phyloP scores from a whole-genome alignment of 1,284 basidiomycete genomes.

The Cronartium ribicola region DNA sequence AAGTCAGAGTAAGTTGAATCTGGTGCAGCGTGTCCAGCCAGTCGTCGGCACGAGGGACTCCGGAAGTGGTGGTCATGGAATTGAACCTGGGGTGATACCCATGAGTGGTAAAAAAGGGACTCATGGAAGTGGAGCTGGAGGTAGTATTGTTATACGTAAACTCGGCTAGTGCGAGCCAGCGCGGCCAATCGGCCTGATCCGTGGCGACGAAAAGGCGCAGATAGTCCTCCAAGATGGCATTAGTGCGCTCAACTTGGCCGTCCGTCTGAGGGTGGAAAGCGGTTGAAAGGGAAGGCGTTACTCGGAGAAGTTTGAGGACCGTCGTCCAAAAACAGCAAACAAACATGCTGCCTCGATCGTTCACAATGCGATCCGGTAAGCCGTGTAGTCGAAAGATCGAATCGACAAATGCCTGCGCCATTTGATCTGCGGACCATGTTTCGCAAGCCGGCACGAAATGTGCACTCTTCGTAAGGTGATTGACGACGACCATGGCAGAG shows the following conservation, averaged over 20 bases:
- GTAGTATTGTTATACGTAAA: conserved; percentile 51
- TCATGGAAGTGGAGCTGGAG: conserved; percentile 48
- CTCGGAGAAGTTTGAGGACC: neutral
- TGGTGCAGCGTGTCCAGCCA: neutral
- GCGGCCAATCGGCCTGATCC: conserved; percentile 46
- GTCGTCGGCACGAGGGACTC: conserved; percentile 12
- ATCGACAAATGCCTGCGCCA: neutral
- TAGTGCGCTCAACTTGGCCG: conserved; percentile 10
- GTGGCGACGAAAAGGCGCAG: conserved; percentile 43
- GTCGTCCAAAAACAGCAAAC: conserved; percentile 11
- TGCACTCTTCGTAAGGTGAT: conserved; percentile 54
- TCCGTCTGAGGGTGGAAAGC: conserved; percentile 22
- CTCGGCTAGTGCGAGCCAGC: conserved; percentile 47
- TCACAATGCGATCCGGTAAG: neutral
- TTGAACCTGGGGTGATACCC: conserved; percentile 51
- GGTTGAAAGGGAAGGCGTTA: conserved; percentile 13
- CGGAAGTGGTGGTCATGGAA: conserved; percentile 3
- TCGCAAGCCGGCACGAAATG: conserved; percentile 48
- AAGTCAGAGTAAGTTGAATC: neutral
- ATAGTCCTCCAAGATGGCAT: conserved; percentile 30
- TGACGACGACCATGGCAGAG: conserved; percentile 55
- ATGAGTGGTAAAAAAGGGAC: conserved; percentile 55
- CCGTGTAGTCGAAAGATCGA: conserved; percentile 4
- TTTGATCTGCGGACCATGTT: neutral
- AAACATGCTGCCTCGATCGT: conserved; percentile 9